These are phyloP conservation scores for Fusarium pseudoanthophilum DNA, from an alignment of 2,329 filamentous ascomycete genomes.

Conservation along the genomic window DNA sequence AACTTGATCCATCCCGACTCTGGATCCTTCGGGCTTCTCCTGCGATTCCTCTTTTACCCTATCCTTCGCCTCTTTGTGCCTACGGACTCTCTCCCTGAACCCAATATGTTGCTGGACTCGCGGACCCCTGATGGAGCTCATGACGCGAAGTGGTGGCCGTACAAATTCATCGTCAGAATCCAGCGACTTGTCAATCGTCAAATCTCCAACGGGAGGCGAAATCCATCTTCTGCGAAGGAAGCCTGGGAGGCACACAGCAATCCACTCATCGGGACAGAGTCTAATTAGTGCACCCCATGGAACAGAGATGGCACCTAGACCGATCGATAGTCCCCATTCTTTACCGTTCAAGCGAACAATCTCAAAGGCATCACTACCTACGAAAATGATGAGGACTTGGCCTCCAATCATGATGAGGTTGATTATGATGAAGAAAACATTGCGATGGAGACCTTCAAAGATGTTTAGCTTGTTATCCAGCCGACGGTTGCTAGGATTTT, in stretches of 20 bases:
- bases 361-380: constrained; percentile 80
- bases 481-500: constrained; percentile 59
- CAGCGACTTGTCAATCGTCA: constrained; percentile 20
- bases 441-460: constrained; percentile 81
- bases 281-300: constrained; percentile 80
- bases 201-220: constrained; percentile 28
- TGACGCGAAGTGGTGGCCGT: constrained; percentile 42
- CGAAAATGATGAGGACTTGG: constrained; percentile 85
- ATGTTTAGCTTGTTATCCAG: constrained; percentile 91
- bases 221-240: constrained; percentile 46
- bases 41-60: constrained; percentile 15
- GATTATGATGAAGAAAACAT: constrained; percentile 85
- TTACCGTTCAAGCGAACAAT: constrained; percentile 70
- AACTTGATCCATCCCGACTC: constrained; percentile 13
- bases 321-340: constrained; percentile 86
- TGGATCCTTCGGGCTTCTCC: neutral
- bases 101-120: constrained; percentile 47
- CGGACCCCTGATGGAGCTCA: constrained; percentile 47
- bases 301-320: constrained; percentile 79
- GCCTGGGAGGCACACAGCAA: constrained; percentile 43
- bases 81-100: constrained; percentile 45
- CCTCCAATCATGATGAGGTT: constrained; percentile 84
- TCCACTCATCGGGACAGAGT: constrained; percentile 73
- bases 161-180: constrained; percentile 40
- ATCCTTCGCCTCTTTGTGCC: constrained; percentile 43